A percentile compares a stretch with the other conserved stretches of the same genome.
Evolutionary conservation across 2,329 filamentous ascomycete genomes (phyloP).

Genomic region (Talaromyces albobiverticillius): DNA sequence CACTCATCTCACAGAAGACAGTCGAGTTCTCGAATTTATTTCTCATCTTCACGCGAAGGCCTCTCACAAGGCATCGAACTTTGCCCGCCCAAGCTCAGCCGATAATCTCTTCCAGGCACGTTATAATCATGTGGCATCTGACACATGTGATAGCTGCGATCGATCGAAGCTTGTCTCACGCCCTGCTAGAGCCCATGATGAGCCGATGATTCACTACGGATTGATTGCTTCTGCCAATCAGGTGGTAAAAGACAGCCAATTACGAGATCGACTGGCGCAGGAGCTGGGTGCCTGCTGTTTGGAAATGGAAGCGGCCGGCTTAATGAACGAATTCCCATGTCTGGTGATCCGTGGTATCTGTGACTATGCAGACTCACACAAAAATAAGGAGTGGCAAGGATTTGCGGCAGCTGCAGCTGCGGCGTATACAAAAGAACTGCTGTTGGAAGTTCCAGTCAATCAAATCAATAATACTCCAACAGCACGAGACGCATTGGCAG

Average conservation of each 20-base stretch:
- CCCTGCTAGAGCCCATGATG: neutral
- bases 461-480: too few relatives aligned
- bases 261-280: neutral
- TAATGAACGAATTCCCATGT: slow-evolving; percentile 17
- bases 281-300: neutral
- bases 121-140: neutral
- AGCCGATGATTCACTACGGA: slow-evolving; percentile 15
- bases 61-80: neutral
- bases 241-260: slow-evolving; percentile 14
- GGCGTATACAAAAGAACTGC: neutral
- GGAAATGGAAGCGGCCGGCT: neutral
- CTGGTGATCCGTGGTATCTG: slow-evolving; percentile 20
- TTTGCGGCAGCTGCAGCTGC: neutral
- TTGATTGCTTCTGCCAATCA: slow-evolving; percentile 18
- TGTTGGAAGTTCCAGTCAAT: too few relatives aligned
- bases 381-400: slow-evolving; percentile 13
- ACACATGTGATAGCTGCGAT: neutral
- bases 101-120: neutral
- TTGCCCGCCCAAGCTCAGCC: neutral
- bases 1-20: neutral
- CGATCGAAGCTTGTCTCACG: neutral
- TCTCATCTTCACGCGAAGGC: neutral
- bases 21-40: neutral
- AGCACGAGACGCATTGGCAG: too few relatives aligned
- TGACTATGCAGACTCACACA: slow-evolving; percentile 20